These are phyloP conservation scores for Solanum arcanum DNA, from an alignment of 257 asterid species.

Conservation along the genomic window DNA sequence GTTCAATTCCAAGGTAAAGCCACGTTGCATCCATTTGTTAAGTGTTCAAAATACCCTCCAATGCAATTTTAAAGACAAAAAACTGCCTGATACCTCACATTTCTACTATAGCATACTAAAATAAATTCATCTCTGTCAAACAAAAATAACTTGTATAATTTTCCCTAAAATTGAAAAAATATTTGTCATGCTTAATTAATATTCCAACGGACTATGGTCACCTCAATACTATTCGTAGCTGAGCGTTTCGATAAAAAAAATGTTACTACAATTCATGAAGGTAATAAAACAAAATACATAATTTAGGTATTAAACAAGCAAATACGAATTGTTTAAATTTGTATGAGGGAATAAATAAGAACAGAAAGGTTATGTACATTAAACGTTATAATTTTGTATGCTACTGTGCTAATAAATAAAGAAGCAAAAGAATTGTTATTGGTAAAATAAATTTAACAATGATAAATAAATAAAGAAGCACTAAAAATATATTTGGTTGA, in stretches of 20 bases:
- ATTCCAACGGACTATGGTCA: neutral
- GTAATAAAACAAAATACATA: neutral
- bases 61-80: neutral
- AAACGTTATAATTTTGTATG: neutral
- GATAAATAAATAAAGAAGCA: neutral
- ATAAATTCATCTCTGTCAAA: neutral
- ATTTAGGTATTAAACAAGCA: neutral
- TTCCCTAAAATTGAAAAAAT: neutral
- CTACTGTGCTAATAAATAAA: neutral
- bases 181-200: neutral
- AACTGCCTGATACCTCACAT: neutral
- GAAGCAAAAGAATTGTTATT: neutral
- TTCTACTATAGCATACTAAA: neutral
- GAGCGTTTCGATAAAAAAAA: neutral
- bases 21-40: neutral
- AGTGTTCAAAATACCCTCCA: neutral
- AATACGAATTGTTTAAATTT: neutral
- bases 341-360: neutral
- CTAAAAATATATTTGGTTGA: neutral
- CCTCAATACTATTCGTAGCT: neutral
- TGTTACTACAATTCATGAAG: neutral
- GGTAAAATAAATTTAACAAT: neutral
- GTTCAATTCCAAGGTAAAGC: neutral
- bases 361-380: neutral
- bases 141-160: neutral